Base-by-base conservation (phyloP, 306 rosid species). In the Acacia crassicarpa region DNA sequence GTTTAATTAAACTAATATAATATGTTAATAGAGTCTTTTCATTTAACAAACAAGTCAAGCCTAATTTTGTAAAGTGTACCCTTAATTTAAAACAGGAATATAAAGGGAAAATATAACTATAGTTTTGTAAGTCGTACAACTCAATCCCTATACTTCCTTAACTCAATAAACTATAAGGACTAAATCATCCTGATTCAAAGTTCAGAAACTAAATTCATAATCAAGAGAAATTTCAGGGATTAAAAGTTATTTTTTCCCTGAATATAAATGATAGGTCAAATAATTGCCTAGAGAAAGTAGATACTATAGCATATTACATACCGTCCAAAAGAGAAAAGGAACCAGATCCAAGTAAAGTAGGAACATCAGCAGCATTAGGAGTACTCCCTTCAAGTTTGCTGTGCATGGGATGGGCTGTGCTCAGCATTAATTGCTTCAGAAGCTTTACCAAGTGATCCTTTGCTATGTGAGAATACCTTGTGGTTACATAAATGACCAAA, bases 301-400 rank as follows among this genome's bases (percentile, higher is more conserved):
- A 86, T 72, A 82, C 62, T 67, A 67, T 77, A 78, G 67, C 72
- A 81, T 75, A 80, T 83, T 85, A 89, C 97, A 15, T 94, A 94
- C 98, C 48, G 67, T 91, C 85, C 72, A 94, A 87, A 92, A 94
- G 95, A 3, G 98, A 94, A 86, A 92, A 94, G 69, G 97, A 88
- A 51, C 91, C 97, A 13, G 90, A 76, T 92, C 98, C 98, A 87
- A 94, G 92, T 78, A 94, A 82, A 20, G 98, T 94, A 79, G 97
- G 98, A 84, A 92, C 97, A 81, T 94, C 95, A 49, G 94, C 91
- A 84, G 97, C 98, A 86, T 87, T 92, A 41, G 93, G 97, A 80
- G 87, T 63, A 72, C 73, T 84, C 82, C 88, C 86, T 83, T 86
- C 92, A 81, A 56, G 80, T 83, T 86, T 86, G 53, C 89, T 88